phyloP scores from a whole-genome alignment of 2,329 filamentous ascomycete species.

The Macrophomina phaseolina region DNA sequence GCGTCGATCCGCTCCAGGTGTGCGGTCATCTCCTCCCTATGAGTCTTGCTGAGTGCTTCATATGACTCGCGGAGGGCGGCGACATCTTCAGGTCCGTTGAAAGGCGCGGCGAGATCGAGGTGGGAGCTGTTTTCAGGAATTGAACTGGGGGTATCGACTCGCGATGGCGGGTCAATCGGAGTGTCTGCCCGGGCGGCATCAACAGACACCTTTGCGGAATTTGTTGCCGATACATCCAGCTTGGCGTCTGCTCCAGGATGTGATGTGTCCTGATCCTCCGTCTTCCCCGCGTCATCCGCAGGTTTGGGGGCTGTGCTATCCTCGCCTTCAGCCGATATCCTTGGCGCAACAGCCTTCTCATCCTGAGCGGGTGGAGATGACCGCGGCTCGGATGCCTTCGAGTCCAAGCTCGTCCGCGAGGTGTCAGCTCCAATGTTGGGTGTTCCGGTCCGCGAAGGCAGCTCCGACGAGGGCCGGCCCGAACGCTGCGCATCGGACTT shows the following conservation, averaged over 20 bases:
- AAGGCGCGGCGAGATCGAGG: slow-evolving; percentile 41
- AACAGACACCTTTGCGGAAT: slow-evolving; percentile 42
- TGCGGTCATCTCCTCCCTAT: slow-evolving; percentile 81
- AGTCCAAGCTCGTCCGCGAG: slow-evolving; percentile 53
- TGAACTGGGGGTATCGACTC: slow-evolving; percentile 6
- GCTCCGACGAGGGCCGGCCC: slow-evolving; percentile 55
- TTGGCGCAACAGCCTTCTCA: not conserved
- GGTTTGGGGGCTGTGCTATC: not conserved
- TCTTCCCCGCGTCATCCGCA: slow-evolving; percentile 27
- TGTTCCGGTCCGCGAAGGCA: slow-evolving; percentile 60
- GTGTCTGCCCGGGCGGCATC: slow-evolving; percentile 42
- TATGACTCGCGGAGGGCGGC: slow-evolving; percentile 57
- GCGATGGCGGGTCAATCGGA: slow-evolving; percentile 16
- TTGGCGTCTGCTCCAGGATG: not conserved
- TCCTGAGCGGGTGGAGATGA: slow-evolving; percentile 23
- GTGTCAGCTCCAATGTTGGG: slow-evolving; percentile 53
- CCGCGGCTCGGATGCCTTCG: slow-evolving; percentile 41
- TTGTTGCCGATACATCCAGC: not conserved
- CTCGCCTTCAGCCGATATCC: not conserved
- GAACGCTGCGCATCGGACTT: slow-evolving; percentile 64
- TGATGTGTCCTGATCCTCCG: slow-evolving; percentile 31
- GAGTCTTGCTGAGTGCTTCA: slow-evolving; percentile 59
- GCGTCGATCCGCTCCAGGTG: slow-evolving; percentile 92
- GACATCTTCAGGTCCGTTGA: slow-evolving; percentile 42
- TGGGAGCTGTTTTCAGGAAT: slow-evolving; percentile 35